These are phyloP conservation scores for Avena insularis DNA, from an alignment of 176 grass and related monocot genomes.

Conservation along the genomic window DNA sequence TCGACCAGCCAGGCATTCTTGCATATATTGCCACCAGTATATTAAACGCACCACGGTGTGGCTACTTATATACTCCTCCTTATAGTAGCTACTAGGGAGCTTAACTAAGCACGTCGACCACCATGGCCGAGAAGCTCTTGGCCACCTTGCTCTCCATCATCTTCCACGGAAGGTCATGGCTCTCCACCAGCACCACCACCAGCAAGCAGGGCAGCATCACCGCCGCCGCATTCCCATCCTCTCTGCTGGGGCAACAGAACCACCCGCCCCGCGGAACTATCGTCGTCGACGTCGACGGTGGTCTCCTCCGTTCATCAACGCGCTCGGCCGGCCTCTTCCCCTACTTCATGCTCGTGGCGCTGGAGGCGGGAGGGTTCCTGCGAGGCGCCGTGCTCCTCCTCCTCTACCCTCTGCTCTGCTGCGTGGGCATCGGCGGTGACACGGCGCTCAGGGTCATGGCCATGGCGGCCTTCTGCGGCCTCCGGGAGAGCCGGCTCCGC, in stretches of 20 bases:
- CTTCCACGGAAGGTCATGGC: conserved; percentile 16
- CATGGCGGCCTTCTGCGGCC: conserved; percentile 60
- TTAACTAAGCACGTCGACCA: neutral
- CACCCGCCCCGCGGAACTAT: neutral
- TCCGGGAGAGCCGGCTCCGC: conserved; percentile 41
- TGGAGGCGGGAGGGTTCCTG: conserved; percentile 70
- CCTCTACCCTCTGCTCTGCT: conserved; percentile 54
- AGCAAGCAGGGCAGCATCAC: neutral
- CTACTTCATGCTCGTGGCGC: conserved; percentile 92
- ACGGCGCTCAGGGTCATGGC: conserved; percentile 43
- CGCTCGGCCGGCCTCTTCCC: conserved; percentile 42
- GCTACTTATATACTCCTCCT: neutral
- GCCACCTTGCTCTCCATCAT: conserved; percentile 45
- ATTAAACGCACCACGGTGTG: neutral
- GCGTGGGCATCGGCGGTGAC: neutral
- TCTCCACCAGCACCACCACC: neutral
- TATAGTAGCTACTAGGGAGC: neutral
- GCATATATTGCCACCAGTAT: neutral
- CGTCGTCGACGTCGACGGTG: conserved; percentile 53
- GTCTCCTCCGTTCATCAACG: conserved; percentile 37
- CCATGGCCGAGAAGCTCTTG: conserved; percentile 44
- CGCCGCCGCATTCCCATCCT: neutral
- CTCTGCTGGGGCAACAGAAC: neutral
- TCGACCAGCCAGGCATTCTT: neutral
- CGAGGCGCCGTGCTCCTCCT: conserved; percentile 60